Evolutionary conservation across 2,329 filamentous ascomycete genomes (phyloP).

Genomic region (Diaporthe caulivora): DNA sequence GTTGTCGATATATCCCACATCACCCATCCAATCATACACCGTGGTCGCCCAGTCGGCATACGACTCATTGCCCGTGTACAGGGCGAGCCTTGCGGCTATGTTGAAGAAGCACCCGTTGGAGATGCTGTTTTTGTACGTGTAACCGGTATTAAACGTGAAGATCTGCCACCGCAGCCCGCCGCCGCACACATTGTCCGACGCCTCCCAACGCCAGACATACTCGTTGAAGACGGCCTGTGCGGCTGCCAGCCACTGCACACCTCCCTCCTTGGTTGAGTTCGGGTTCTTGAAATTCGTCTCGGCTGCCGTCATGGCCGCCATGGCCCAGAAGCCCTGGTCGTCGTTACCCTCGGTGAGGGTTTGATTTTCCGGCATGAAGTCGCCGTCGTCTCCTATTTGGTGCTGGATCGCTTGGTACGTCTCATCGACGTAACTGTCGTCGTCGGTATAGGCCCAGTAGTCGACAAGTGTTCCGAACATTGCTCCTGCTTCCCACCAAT

Average conservation of each 20-base stretch:
- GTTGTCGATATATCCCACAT: slow-evolving; percentile 66
- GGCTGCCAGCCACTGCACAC: slow-evolving; percentile 69
- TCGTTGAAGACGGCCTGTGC: slow-evolving; percentile 79
- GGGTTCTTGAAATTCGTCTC: slow-evolving; percentile 74
- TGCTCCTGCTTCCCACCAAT: slow-evolving; percentile 75
- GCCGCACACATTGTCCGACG: slow-evolving; percentile 69
- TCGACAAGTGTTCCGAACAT: slow-evolving; percentile 74
- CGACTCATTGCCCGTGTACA: slow-evolving; percentile 74
- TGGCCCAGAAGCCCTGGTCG: slow-evolving; percentile 78
- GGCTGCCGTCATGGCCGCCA: slow-evolving; percentile 75
- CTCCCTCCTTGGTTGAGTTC: slow-evolving; percentile 55
- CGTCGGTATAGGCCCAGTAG: slow-evolving; percentile 74
- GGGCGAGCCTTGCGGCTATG: slow-evolving; percentile 73
- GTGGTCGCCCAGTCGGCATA: slow-evolving; percentile 70
- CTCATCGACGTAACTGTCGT: slow-evolving; percentile 67
- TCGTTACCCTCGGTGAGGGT: slow-evolving; percentile 72
- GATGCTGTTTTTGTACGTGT: slow-evolving; percentile 78
- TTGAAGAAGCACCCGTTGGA: slow-evolving; percentile 74
- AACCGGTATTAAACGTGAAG: slow-evolving; percentile 79
- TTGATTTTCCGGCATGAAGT: slow-evolving; percentile 69
- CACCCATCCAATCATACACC: slow-evolving; percentile 69
- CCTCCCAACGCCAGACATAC: slow-evolving; percentile 67
- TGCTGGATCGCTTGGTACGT: slow-evolving; percentile 64
- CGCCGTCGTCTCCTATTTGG: slow-evolving; percentile 64
- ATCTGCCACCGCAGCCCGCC: slow-evolving; percentile 86